Conservation (phyloP, 2,329 filamentous ascomycete genomes). For the Pseudocercospora eumusae region DNA sequence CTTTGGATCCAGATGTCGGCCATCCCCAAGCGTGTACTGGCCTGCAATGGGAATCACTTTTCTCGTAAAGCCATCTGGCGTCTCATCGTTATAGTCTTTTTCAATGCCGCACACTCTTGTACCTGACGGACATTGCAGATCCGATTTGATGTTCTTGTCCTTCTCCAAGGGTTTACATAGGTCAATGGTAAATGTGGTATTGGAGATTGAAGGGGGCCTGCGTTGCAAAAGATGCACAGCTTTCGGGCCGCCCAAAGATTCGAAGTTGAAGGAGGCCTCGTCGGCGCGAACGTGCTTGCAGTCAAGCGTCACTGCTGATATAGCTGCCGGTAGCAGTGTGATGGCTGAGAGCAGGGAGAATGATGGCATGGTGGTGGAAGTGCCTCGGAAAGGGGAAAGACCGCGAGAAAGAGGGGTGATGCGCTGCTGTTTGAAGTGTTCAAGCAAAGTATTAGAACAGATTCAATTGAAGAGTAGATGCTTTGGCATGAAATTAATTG, state of each 20-base stretch:
- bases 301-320: slow-evolving; percentile 54
- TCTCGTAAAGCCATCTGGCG: slow-evolving; percentile 53
- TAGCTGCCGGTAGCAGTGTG: slow-evolving; percentile 39
- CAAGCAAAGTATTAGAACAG: not conserved
- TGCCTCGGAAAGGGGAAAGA: too few relatives aligned
- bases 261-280: slow-evolving; percentile 64
- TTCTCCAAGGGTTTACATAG: slow-evolving; percentile 69
- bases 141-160: slow-evolving; percentile 55
- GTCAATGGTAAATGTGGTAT: slow-evolving; percentile 81
- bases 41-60: slow-evolving; percentile 74
- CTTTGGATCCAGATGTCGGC: slow-evolving; percentile 64
- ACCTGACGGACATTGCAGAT: slow-evolving; percentile 64
- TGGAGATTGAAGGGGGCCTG: slow-evolving; percentile 57
- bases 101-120: slow-evolving; percentile 78
- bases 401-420: too few relatives aligned
- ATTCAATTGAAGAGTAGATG: not conserved
- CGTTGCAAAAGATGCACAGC: slow-evolving; percentile 61
- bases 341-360: slow-evolving; percentile 27
- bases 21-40: slow-evolving; percentile 61
- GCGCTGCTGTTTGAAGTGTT: not conserved
- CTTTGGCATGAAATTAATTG: not conserved
- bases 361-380: slow-evolving; percentile 20
- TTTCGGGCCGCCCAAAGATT: slow-evolving; percentile 65
- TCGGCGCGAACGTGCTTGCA: slow-evolving; percentile 65
- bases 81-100: slow-evolving; percentile 55